Evolutionary conservation across 2,329 filamentous ascomycete genomes (phyloP).

Genomic region (Verticillium nonalfalfae): DNA sequence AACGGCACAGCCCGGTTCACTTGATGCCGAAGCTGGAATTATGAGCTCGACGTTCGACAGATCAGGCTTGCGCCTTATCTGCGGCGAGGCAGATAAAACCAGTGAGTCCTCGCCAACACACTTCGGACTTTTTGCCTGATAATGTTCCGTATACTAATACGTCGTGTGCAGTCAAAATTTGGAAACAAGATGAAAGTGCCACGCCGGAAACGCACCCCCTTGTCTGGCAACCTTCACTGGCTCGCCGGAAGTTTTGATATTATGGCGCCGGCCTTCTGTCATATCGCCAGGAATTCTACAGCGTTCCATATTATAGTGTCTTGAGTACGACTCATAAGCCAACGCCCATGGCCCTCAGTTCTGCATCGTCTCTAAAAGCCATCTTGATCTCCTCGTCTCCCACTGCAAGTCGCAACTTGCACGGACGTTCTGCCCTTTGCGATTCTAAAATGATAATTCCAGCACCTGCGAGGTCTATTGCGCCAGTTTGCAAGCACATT

Average conservation of each 20-base stretch:
- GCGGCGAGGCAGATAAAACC: conserved; percentile 94
- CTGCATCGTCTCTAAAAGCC: conserved; percentile 81
- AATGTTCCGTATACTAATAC: not conserved
- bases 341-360: conserved; percentile 75
- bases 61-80: conserved; percentile 83
- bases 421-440: conserved; percentile 74
- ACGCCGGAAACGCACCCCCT: conserved; percentile 88
- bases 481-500: conserved; percentile 57
- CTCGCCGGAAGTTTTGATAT: conserved; percentile 64
- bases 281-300: too few relatives aligned
- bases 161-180: conserved; percentile 69
- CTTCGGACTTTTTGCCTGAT: too few relatives aligned
- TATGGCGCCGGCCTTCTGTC: not conserved
- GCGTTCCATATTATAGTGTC: not conserved
- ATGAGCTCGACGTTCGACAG: conserved; percentile 92
- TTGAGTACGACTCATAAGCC: not conserved
- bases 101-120: conserved; percentile 38
- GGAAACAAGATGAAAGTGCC: conserved; percentile 88
- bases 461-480: conserved; percentile 77
- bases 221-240: conserved; percentile 81
- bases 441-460: conserved; percentile 83
- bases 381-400: conserved; percentile 86
- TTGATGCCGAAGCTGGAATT: conserved; percentile 90
- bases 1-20: conserved; percentile 84
- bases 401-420: conserved; percentile 78